These are phyloP conservation scores for Pseudonitzschia multistriata DNA, from an alignment of 108 stramenopile species.

Conservation along the genomic window DNA sequence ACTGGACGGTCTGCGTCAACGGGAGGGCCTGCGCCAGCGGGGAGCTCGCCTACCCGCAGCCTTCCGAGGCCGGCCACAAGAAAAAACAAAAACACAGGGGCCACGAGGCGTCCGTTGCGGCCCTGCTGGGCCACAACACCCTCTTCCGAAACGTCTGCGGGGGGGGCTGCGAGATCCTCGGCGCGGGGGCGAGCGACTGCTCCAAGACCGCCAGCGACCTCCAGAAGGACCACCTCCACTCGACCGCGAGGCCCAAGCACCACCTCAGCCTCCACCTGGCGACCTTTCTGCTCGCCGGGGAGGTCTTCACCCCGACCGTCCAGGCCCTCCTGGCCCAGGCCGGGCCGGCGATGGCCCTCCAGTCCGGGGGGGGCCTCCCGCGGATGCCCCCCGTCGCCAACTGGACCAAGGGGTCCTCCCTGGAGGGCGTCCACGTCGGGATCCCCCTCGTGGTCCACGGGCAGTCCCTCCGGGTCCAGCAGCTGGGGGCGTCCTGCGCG, in stretches of 20 bases:
- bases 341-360: conserved; percentile 36
- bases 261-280: conserved; percentile 51
- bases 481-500: conserved; percentile 29
- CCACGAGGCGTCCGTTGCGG: conserved; percentile 28
- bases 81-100: neutral
- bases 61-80: neutral
- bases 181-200: neutral
- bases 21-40: conserved; percentile 61
- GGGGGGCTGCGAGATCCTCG: conserved; percentile 35
- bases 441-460: conserved; percentile 49
- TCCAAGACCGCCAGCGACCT: conserved; percentile 25
- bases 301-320: conserved; percentile 48
- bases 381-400: conserved; percentile 58
- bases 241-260: conserved; percentile 9
- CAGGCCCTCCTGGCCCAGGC: conserved; percentile 61
- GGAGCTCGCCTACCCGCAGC: conserved; percentile 64
- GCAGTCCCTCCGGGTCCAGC: conserved; percentile 40
- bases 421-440: conserved; percentile 62
- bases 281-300: conserved; percentile 28
- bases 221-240: neutral
- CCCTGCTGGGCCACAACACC: conserved; percentile 32
- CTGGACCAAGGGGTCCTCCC: conserved; percentile 58
- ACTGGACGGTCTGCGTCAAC: conserved; percentile 73
- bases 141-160: conserved; percentile 29
- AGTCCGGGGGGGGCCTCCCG: conserved; percentile 23